A percentile compares a stretch with the other conserved stretches of the same genome.
Evolutionary conservation across 2,329 filamentous ascomycete species (phyloP).

Genomic region (Dothidotthia symphoricarpi): DNA sequence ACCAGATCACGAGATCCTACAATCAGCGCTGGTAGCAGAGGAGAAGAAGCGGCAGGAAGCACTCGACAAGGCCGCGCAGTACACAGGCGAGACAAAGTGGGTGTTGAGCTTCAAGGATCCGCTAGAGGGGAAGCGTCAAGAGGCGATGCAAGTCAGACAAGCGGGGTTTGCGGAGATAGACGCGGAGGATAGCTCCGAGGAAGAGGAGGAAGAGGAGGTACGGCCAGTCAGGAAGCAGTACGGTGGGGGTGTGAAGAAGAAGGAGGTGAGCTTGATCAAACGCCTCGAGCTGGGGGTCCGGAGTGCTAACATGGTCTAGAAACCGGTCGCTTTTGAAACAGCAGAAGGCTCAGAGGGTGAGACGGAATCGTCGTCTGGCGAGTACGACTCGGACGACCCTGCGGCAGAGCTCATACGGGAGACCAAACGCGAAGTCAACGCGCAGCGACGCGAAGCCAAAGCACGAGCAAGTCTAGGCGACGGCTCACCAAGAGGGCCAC

Average conservation of each 20-base stretch:
- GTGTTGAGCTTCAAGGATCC: slow-evolving; percentile 60
- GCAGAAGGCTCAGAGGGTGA: slow-evolving; percentile 26
- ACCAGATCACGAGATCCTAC: slow-evolving; percentile 58
- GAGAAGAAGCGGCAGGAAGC: slow-evolving; percentile 61
- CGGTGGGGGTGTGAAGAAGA: slow-evolving; percentile 49
- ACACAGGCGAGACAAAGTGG: slow-evolving; percentile 72
- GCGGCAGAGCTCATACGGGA: slow-evolving; percentile 47
- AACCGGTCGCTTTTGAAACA: slow-evolving; percentile 17
- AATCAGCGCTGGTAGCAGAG: slow-evolving; percentile 64
- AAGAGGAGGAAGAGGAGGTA: slow-evolving; percentile 31
- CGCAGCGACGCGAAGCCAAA: slow-evolving; percentile 45
- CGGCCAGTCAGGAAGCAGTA: slow-evolving; percentile 48
- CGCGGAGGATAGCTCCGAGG: slow-evolving; percentile 35
- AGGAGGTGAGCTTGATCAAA: slow-evolving; percentile 16
- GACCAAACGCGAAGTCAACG: slow-evolving; percentile 47
- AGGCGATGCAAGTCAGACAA: slow-evolving; percentile 55
- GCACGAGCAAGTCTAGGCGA: slow-evolving; percentile 50
- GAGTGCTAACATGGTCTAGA: slow-evolving; percentile 20
- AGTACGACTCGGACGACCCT: slow-evolving; percentile 45
- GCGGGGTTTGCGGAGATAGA: slow-evolving; percentile 58
- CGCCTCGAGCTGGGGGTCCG: background rate
- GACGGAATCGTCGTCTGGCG: slow-evolving; percentile 36
- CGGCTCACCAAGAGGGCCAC: slow-evolving; percentile 52
- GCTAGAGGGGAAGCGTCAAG: slow-evolving; percentile 43
- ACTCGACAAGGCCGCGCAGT: slow-evolving; percentile 60